phyloP scores from a whole-genome alignment of 495 filamentous ascomycete species.

The Podospora fimiseda region DNA sequence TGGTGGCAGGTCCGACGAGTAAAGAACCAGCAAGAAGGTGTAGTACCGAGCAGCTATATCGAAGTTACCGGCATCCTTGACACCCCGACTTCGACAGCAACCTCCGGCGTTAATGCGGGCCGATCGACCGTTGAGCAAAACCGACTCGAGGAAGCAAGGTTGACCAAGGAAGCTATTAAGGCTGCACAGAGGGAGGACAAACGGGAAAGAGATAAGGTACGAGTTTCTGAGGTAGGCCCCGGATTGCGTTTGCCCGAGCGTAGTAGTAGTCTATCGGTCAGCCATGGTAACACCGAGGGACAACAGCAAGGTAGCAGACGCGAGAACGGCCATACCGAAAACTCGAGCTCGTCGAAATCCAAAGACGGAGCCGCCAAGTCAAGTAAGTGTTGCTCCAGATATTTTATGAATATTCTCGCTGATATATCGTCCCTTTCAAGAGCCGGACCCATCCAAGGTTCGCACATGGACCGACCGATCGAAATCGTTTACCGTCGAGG shows the following conservation, averaged over 20 bases:
- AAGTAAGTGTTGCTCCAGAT: slow-evolving; percentile 68
- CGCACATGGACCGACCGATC: slow-evolving; percentile 92
- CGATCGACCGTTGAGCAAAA: slow-evolving; percentile 76
- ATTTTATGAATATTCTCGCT: too few relatives aligned
- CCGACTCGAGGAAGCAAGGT: slow-evolving; percentile 69
- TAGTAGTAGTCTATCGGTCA: slow-evolving; percentile 56
- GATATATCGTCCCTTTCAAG: slow-evolving; percentile 36
- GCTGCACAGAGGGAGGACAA: slow-evolving; percentile 48
- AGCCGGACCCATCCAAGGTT: slow-evolving; percentile 77
- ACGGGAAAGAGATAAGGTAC: slow-evolving; percentile 36
- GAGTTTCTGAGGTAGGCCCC: slow-evolving; percentile 68
- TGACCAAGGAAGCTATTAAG: slow-evolving; percentile 68
- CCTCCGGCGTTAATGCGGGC: slow-evolving; percentile 56
- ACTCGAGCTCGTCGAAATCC: slow-evolving; percentile 34
- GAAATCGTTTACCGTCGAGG: slow-evolving; percentile 94
- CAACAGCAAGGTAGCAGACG: slow-evolving; percentile 62
- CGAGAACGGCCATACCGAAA: slow-evolving; percentile 52
- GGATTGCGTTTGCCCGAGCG: slow-evolving; percentile 63
- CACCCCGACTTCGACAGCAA: slow-evolving; percentile 32
- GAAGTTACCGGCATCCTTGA: slow-evolving; percentile 66
- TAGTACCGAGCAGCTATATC: slow-evolving; percentile 95
- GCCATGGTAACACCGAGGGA: slow-evolving; percentile 52
- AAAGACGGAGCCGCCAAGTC: slow-evolving; percentile 46
- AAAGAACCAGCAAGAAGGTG: slow-evolving; percentile 90
- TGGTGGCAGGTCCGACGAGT: slow-evolving; percentile 95